Conservation (phyloP, 257 asterid genomes). For the Plectranthus barbatus region DNA sequence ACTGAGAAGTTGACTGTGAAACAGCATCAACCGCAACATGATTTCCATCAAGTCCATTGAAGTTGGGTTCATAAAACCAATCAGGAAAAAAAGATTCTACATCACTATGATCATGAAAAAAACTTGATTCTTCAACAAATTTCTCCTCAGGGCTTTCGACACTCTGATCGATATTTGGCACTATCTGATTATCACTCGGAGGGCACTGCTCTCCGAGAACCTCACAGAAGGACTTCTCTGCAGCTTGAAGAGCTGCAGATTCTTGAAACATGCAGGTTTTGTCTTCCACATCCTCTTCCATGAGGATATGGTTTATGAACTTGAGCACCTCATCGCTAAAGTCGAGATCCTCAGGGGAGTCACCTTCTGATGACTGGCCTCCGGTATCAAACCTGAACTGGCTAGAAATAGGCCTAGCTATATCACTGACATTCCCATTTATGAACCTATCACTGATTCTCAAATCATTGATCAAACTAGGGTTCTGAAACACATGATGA, state of each 20-base stretch:
- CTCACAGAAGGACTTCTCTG: conserved; percentile 69
- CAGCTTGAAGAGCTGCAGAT: conserved; percentile 74
- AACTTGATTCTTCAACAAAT: conserved; percentile 11
- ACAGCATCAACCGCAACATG: conserved; percentile 13
- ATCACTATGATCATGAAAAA: background rate
- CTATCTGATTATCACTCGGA: conserved; percentile 19
- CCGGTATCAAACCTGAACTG: conserved; percentile 3
- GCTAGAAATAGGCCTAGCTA: conserved; percentile 7
- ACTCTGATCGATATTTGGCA: conserved; percentile 22
- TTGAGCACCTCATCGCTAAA: conserved; percentile 56
- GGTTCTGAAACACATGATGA: conserved; percentile 16
- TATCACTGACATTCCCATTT: conserved; percentile 9
- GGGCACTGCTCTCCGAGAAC: conserved; percentile 50
- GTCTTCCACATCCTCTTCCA: conserved; percentile 86
- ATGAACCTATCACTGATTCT: conserved; percentile 19
- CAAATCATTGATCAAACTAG: conserved; percentile 18
- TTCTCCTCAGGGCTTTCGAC: conserved; percentile 16
- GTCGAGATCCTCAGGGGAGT: conserved; percentile 49
- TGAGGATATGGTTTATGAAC: conserved; percentile 57
- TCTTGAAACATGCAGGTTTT: conserved; percentile 67
- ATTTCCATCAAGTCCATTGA: background rate
- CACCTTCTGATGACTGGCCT: conserved; percentile 26
- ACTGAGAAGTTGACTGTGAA: conserved; percentile 24
- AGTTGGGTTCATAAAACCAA: conserved; percentile 26
- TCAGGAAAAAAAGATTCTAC: conserved; percentile 26